Evolutionary conservation across 139 green algal genomes (phyloP), one percentile per base, ranked within the genome.

Genomic region (Diplosphaera chodatii): DNA sequence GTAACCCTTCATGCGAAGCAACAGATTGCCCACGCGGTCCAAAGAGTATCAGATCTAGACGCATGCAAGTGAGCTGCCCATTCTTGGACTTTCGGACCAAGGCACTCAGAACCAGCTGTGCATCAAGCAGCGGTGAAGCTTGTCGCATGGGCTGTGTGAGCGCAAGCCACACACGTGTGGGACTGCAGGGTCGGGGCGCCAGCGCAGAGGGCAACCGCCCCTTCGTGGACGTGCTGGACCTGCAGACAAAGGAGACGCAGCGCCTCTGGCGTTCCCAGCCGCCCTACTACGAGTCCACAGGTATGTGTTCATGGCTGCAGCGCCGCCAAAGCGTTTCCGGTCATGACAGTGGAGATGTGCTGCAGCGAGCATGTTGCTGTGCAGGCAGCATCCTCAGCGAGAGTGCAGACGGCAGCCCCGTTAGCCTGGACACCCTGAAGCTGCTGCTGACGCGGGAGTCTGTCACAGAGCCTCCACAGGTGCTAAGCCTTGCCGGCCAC

Each of bases 181-280:
- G 10, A 13, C 10, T 74, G 71, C 74, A 86, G 70, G 94, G 84
- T 6, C 75, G 69, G 0, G 94, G 94, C 1, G 93, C 93, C 32
- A 90, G 77, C 13, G 83, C 89, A 0, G 82, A 97, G 73, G 95
- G 95, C 62, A 91, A 91, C 65, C 78, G 75, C 40, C 95, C 95
- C 28, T 99, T 99, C 80, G 74, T 99, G 75, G 95, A 98, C 80
- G 30, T 94, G 34, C 71, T 92, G 30, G 81, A 91, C 31, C 28
- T 93, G 23, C 78, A 92, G 34, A 89, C 55, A 30, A 75, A 76
- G 63, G 79, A 90, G 69, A 91, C 76, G 22, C 48, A 80, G 68
- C 82, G 91, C 55, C 82, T 98, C 32, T 98, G 94, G 94, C 87
- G 93, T 80, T 93, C 85, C 78, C 66, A 28, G 28, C 73, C 79